Conservation (phyloP, 169 alveolate genomes). For the Neospora caninum region DNA sequence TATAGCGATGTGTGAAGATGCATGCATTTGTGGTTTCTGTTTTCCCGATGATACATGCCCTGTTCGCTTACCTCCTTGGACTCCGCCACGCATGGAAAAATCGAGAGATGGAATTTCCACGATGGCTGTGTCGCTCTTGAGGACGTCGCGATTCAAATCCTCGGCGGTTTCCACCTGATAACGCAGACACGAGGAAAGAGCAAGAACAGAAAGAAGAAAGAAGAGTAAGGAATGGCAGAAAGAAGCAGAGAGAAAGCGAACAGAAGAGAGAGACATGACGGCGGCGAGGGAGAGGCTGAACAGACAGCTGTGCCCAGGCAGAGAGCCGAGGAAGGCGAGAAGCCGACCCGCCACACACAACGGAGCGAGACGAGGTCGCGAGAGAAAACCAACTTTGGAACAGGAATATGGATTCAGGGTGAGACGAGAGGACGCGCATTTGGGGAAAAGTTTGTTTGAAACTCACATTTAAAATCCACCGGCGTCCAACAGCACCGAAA, state of each 20-base stretch:
- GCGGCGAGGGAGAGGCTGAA: too few relatives aligned
- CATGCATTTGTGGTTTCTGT: neutral
- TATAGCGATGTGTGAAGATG: neutral
- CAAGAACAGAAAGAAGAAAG: neutral
- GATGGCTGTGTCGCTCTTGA: constrained; percentile 93
- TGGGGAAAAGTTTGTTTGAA: too few relatives aligned
- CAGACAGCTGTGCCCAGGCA: too few relatives aligned
- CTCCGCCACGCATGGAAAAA: constrained; percentile 79
- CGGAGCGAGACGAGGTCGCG: too few relatives aligned
- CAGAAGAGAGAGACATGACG: too few relatives aligned
- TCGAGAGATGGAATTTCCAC: constrained; percentile 94
- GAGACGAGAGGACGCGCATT: too few relatives aligned
- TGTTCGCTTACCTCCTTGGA: neutral
- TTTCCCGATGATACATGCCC: neutral
- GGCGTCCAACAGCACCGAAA: constrained; percentile 91
- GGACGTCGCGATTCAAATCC: constrained; percentile 95
- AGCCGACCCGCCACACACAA: too few relatives aligned
- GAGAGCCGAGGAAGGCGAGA: too few relatives aligned
- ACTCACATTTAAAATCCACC: constrained; percentile 78
- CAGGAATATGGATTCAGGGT: too few relatives aligned
- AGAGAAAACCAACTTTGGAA: too few relatives aligned
- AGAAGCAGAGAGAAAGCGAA: too few relatives aligned
- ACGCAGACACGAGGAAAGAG: neutral
- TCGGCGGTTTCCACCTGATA: constrained; percentile 74
- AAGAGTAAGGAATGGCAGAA: neutral